Evolutionary conservation across 768 basidiomycete species (phyloP).

Genomic region (Tulasnella sp.): DNA sequence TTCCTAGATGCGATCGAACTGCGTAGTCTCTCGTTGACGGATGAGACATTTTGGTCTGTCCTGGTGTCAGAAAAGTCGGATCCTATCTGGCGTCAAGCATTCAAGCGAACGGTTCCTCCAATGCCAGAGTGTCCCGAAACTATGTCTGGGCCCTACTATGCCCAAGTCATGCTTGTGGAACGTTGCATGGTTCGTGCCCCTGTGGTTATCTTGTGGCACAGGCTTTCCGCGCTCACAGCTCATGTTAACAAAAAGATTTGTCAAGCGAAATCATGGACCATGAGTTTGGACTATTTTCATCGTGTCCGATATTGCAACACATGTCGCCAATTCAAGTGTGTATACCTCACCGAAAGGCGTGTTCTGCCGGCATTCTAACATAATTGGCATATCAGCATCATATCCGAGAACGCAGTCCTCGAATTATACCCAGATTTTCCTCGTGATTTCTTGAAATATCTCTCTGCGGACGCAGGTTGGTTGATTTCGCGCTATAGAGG

Average conservation of each 20-base stretch:
- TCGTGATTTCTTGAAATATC: neutral
- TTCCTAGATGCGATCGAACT: neutral
- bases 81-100: neutral
- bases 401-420: neutral
- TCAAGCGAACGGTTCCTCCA: neutral
- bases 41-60: neutral
- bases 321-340: neutral
- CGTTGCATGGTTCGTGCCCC: neutral
- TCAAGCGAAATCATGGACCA: neutral
- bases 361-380: neutral
- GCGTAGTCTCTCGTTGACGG: neutral
- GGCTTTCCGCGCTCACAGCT: neutral
- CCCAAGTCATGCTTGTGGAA: neutral
- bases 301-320: neutral
- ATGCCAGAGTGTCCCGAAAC: neutral
- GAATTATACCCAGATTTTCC: neutral
- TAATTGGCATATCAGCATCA: neutral
- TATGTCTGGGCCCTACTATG: neutral
- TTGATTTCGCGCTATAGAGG: neutral
- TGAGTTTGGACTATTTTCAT: neutral
- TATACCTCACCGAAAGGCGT: neutral
- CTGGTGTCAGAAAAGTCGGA: neutral
- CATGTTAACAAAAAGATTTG: neutral
- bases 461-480: neutral
- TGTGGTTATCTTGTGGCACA: neutral